Base-by-base conservation (phyloP, 768 basidiomycete species). In the Daedaleopsis nitida region DNA sequence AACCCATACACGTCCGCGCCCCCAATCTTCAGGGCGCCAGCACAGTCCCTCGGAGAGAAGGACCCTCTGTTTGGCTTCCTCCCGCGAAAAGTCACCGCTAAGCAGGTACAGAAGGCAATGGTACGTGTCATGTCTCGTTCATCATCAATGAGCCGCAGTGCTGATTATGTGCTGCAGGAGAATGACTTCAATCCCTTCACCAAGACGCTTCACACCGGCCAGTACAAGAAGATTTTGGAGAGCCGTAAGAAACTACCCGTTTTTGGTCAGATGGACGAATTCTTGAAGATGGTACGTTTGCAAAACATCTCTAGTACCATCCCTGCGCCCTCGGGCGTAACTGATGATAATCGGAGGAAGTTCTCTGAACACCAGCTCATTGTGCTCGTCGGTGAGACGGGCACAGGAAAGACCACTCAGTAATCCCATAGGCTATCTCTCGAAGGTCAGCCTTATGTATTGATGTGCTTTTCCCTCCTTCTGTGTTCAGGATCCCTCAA, bases 381-480 rank as follows among this genome's bases (percentile, higher is more conserved):
- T 43, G 85, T 94, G 62, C 89, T 94, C 85, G 90, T 93, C 60
- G 92, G 96, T 68, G 96, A 97, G 79, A 97, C 96, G 0, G 96
- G 95, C 11, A 91, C 93, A 27, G 96, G 95, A 37, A 98, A 96
- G 80, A 97, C 94, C 0, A 96, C 95, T 23, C 95, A 98, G 90
- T 93, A 72, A 73, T 91, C 27, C 24, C 21, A 8, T 27, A 49
- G 39, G 10, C 52, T 14, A 8, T 44, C 10, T 7, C 17, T 32
- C 38, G 8, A 43, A 17, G 34, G 32, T 35, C 16, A 23, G 52
- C 44, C 58, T 58, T 63, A 47, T 56, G 63, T 34, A 68, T 69
- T 70, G 68, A 62, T 43, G 42, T 32, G 27, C 27, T 32, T 7
- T 32, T 32, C 7, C 7, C 27, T 32, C 27, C 4, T 32, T 32